Conservation (phyloP, 768 basidiomycete genomes). For the Lactarius pseudohatsudake region DNA sequence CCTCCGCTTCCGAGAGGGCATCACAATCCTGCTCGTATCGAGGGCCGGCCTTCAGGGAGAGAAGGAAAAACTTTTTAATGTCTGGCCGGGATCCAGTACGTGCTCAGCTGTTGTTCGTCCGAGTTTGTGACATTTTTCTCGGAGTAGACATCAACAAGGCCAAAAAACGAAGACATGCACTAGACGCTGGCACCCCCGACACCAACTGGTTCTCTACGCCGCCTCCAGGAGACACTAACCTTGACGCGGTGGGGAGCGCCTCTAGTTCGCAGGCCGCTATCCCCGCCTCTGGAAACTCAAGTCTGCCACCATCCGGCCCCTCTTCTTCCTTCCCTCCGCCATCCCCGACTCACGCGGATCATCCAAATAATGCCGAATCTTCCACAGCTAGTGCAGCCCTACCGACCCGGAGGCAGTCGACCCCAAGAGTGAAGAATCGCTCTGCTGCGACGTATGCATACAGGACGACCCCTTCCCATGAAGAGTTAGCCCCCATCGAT, state of each 20-base stretch:
- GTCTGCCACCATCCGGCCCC: not conserved
- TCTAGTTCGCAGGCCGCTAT: not conserved
- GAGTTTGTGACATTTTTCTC: slow-evolving; percentile 1
- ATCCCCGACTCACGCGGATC: not conserved
- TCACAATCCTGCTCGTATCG: slow-evolving; percentile 16
- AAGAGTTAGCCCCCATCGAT: not conserved
- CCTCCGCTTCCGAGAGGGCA: slow-evolving; percentile 20
- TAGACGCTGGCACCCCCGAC: slow-evolving; percentile 4
- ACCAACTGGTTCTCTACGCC: slow-evolving; percentile 19
- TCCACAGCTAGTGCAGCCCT: not conserved
- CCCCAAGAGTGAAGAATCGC: not conserved
- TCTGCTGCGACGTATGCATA: slow-evolving; percentile 12
- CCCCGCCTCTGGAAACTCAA: not conserved
- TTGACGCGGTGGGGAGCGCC: not conserved
- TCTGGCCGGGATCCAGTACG: slow-evolving; percentile 15
- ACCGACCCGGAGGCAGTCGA: not conserved
- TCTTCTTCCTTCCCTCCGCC: not conserved
- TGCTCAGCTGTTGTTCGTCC: not conserved
- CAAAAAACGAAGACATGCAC: slow-evolving; percentile 9
- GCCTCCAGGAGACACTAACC: not conserved
- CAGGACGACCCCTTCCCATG: not conserved
- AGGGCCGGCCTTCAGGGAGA: slow-evolving; percentile 15
- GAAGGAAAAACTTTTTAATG: slow-evolving; percentile 4
- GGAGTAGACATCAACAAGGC: slow-evolving; percentile 2
- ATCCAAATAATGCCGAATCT: not conserved